phyloP scores from a whole-genome alignment of 2,329 filamentous ascomycete genomes.

The Coniochaeta sp. region DNA sequence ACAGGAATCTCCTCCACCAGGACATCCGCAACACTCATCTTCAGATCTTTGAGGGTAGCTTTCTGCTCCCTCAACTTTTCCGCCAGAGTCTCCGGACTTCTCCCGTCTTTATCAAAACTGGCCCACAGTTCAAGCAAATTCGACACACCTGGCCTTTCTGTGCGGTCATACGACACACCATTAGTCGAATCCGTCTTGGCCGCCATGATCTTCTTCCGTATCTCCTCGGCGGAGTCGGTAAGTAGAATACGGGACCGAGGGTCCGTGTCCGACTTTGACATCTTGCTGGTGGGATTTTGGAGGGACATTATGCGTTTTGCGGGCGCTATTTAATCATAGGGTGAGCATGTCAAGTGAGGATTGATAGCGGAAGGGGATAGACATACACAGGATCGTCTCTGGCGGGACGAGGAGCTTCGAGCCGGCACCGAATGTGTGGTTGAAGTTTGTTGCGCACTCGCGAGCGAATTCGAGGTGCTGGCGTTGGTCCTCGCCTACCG shows the following conservation, averaged over 20 bases:
- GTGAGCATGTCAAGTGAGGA: neutral
- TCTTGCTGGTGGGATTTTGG: slow-evolving; percentile 68
- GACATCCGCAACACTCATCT: slow-evolving; percentile 52
- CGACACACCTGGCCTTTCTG: slow-evolving; percentile 67
- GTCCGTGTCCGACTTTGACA: slow-evolving; percentile 83
- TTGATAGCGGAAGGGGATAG: neutral
- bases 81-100: slow-evolving; percentile 32
- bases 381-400: slow-evolving; percentile 62
- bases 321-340: slow-evolving; percentile 43
- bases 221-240: slow-evolving; percentile 58
- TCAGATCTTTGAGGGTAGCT: slow-evolving; percentile 50
- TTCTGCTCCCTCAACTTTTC: slow-evolving; percentile 17
- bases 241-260: slow-evolving; percentile 73
- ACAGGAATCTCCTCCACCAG: slow-evolving; percentile 44
- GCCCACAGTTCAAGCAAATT: slow-evolving; percentile 80
- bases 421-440: slow-evolving; percentile 55
- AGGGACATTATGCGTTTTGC: slow-evolving; percentile 88
- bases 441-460: slow-evolving; percentile 81
- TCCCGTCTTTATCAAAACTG: slow-evolving; percentile 47
- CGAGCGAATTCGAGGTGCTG: slow-evolving; percentile 93
- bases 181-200: slow-evolving; percentile 70
- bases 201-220: slow-evolving; percentile 60
- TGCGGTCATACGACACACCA: slow-evolving; percentile 64
- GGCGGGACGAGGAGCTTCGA: slow-evolving; percentile 51
- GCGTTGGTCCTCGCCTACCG: slow-evolving; percentile 89